Conservation (phyloP, 139 green algal genomes). For the Volvox reticuliferus region DNA sequence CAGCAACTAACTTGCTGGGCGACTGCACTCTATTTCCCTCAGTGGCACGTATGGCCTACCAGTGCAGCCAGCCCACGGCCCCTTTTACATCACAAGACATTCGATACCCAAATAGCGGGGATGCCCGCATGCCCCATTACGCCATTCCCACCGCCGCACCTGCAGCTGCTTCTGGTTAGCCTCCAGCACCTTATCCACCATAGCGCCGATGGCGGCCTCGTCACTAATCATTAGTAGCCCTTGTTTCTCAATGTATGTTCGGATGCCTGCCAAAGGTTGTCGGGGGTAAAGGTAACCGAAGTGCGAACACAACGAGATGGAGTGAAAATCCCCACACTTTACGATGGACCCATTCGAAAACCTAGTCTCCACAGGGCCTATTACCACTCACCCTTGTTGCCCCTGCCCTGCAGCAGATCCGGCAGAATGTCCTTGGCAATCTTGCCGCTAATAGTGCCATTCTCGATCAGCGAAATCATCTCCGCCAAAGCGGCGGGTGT, state of each 20-base stretch:
- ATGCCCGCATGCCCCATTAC: neutral
- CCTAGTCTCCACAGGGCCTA: too few species aligned
- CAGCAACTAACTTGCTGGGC: too few species aligned
- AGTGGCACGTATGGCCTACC: too few species aligned
- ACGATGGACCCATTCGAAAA: too few species aligned
- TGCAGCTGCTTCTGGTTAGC: conserved; percentile 88
- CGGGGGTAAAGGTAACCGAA: too few species aligned
- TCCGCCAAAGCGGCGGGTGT: conserved; percentile 81
- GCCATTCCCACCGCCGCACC: neutral
- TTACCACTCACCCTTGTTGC: conserved; percentile 48
- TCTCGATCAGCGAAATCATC: conserved; percentile 94
- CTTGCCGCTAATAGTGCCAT: conserved; percentile 93
- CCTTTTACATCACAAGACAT: too few species aligned
- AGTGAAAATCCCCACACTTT: too few species aligned
- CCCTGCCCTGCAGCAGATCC: conserved; percentile 78
- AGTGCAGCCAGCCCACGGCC: too few species aligned
- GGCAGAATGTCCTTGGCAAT: conserved; percentile 97
- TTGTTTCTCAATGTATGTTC: conserved; percentile 73
- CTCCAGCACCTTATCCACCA: conserved; percentile 87
- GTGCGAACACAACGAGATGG: too few species aligned
- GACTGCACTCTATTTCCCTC: too few species aligned
- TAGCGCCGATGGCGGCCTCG: conserved; percentile 73
- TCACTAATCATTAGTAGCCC: conserved; percentile 93
- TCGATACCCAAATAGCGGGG: too few species aligned
- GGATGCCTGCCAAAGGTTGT: conserved; percentile 52